Evolutionary conservation across 805 yeast genomes (phyloP), one percentile per base, ranked within the genome.

Genomic region (Priceomyces medius): DNA sequence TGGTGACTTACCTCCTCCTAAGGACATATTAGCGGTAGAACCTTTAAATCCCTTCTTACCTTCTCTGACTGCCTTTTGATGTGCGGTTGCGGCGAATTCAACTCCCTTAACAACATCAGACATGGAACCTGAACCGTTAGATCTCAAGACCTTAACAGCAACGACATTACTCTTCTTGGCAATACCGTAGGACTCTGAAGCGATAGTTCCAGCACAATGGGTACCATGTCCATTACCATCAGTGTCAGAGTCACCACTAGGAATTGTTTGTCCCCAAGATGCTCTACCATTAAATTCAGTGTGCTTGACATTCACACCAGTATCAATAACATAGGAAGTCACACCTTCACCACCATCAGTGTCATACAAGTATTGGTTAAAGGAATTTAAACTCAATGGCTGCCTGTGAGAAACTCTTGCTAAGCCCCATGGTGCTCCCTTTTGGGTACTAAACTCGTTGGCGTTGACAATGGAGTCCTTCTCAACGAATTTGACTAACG

Each of bases 221-320:
- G 96, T 88, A 57, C 97, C 97, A 66, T 89, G 97, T 38, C 97
- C 97, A 55, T 87, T 85, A 40, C 88, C 93, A 61, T 90, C 96
- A 33, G 73, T 56, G 51, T 83, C 88, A 40, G 74, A 75, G 53
- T 81, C 88, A 54, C 82, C 83, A 39, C 64, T 53, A 51, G 95
- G 95, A 50, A 87, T 73, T 43, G 95, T 87, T 38, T 81, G 75
- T 52, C 96, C 96, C 95, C 95, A 87, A 29, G 61, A 60, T 34
- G 96, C 95, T 68, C 97, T 80, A 35, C 90, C 90, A 8, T 70
- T 83, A 56, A 89, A 89, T 56, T 88, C 93, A 26, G 71, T 74
- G 62, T 89, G 97, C 13, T 75, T 68, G 38, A 81, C 73, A 52
- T 83, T 80, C 57, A 90, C 75, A 67, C 97, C 97, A 17, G 97